phyloP scores from a whole-genome alignment of 129 eudicot species.

The Escallonia rubra region DNA sequence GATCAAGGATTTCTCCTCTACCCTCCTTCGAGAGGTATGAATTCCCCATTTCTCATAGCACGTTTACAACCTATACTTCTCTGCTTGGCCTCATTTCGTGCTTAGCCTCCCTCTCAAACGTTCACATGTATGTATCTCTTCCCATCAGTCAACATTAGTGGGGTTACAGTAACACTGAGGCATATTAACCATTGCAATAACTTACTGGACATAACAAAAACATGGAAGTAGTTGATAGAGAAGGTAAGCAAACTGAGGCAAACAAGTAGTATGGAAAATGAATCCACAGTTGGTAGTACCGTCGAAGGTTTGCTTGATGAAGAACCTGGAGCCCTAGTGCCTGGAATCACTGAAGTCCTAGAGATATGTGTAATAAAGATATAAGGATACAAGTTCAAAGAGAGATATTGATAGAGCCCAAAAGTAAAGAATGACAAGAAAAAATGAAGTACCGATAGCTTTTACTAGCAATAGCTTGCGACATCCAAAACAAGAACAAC shows the following conservation, averaged over 20 bases:
- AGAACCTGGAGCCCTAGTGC: constrained; percentile 16
- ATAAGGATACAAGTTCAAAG: no score
- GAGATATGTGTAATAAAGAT: constrained; percentile 1
- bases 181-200: no score
- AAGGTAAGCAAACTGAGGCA: not conserved
- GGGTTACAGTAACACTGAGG: not conserved
- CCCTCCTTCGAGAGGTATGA: no score
- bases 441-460: not conserved
- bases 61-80: not conserved
- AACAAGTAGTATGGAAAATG: not conserved
- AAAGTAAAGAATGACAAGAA: not conserved
- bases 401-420: no score
- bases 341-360: constrained; percentile 30
- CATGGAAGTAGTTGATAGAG: not conserved
- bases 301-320: constrained; percentile 32
- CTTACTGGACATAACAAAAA: not conserved
- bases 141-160: not conserved
- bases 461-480: not conserved
- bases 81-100: not conserved
- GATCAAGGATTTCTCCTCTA: no score
- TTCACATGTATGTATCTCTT: not conserved
- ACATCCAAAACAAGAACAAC: not conserved
- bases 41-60: not conserved
- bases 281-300: constrained; percentile 19
- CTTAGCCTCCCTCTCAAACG: not conserved